Base-by-base conservation (phyloP, 2,329 filamentous ascomycete species). In the Colletotrichum filicis region DNA sequence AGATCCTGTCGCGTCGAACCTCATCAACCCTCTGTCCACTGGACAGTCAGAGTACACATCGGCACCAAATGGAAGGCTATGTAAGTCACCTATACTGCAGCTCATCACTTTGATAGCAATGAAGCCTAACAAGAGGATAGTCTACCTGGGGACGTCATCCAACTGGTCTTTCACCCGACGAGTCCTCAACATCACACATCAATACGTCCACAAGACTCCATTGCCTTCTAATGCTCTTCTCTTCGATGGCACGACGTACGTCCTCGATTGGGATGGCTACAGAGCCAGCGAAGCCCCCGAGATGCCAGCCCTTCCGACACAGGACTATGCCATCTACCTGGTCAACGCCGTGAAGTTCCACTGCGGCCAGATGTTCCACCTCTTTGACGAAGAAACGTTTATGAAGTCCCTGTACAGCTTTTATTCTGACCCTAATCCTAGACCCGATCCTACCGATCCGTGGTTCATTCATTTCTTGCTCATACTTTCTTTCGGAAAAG, bases 321-420 rank as follows among this genome's bases (percentile, higher is more conserved):
- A 86, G 0, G 87, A 90, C 75, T 84, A 87, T 75, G 86, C 86
- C 5, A 79, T 87, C 4, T 89, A 87, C 67, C 78, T 90, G 4
- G 86, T 89, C 79, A 89, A 88, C 72, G 85, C 87, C 0, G 87
- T 89, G 70, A 89, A 89, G 67, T 90, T 89, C 56, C 87, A 89
- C 71, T 88, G 87, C 67, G 84, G 85, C 3, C 87, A 88, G 35
- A 77, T 89, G 3, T 88, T 88, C 28, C 87, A 89, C 61, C 79
- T 90, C 2, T 88, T 89, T 56, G 87, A 90, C 28, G 88, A 89
- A 61, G 81, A 84, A 12, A 82, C 80, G 0, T 90, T 90, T 68
- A 88, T 87, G 83, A 72, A 68, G 66, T 70, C 71, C 1, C 70
- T 81, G 0, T 76, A 79, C 26, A 74, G 78, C 6, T 81, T 80